Evolutionary conservation across 2,329 filamentous ascomycete species (phyloP).

Genomic region (Berkeleyomyces basicola): DNA sequence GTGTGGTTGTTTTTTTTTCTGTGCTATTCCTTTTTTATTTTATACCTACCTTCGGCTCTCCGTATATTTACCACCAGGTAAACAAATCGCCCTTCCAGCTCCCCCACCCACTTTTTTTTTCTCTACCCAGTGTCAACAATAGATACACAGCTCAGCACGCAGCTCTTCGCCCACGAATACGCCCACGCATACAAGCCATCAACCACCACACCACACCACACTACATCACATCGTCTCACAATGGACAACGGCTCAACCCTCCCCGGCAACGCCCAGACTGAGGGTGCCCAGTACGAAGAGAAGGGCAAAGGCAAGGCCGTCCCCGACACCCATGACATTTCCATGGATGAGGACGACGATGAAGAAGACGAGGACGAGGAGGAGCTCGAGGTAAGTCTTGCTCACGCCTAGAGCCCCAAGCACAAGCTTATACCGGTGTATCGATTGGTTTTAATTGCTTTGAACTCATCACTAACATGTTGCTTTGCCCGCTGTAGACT

Average conservation of each 20-base stretch:
- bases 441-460: background rate
- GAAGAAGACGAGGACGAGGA: conserved; percentile 52
- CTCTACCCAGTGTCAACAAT: background rate
- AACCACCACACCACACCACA: background rate
- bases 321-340: conserved; percentile 36
- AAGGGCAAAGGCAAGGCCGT: conserved; percentile 83
- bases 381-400: conserved; percentile 36
- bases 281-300: conserved; percentile 31
- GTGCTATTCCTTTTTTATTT: conserved; percentile 1
- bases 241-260: conserved; percentile 32
- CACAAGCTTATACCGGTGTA: background rate
- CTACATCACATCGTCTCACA: conserved; percentile 26
- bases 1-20: background rate
- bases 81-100: conserved; percentile 1
- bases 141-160: background rate
- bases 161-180: background rate
- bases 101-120: background rate
- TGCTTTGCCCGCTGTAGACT: conserved; percentile 2
- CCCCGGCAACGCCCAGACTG: conserved; percentile 27
- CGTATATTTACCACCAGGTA: background rate
- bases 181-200: background rate
- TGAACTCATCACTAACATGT: background rate
- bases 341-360: conserved; percentile 62
- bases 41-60: too few species aligned
- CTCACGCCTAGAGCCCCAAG: background rate